Conservation (phyloP, 1,284 basidiomycete genomes). For the Tylopilus sp. region DNA sequence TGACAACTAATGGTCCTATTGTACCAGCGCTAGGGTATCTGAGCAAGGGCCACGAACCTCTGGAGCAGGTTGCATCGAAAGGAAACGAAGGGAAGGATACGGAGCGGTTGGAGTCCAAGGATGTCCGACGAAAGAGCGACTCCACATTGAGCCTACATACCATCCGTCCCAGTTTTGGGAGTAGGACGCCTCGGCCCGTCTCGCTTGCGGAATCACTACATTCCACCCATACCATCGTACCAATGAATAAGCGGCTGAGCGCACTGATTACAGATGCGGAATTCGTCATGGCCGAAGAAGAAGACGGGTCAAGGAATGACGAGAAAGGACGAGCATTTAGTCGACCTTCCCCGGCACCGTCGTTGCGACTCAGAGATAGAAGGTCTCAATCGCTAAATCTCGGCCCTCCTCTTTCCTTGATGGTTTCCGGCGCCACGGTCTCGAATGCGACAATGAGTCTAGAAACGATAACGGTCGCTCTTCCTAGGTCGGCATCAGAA, state of each 20-base stretch:
- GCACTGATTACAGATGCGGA: slow-evolving; percentile 63
- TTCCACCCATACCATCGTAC: slow-evolving; percentile 63
- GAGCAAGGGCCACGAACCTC: slow-evolving; percentile 29
- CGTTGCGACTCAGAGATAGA: slow-evolving; percentile 45
- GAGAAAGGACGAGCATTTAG: slow-evolving; percentile 29
- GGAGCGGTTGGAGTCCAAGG: slow-evolving; percentile 54
- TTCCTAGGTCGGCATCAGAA: slow-evolving; percentile 30
- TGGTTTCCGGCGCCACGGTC: slow-evolving; percentile 25
- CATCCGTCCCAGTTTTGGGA: slow-evolving; percentile 52
- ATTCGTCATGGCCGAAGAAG: slow-evolving; percentile 51
- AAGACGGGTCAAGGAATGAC: slow-evolving; percentile 38
- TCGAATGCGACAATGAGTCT: slow-evolving; percentile 33
- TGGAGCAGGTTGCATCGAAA: slow-evolving; percentile 20
- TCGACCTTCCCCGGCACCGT: slow-evolving; percentile 26
- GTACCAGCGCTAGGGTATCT: slow-evolving; percentile 36
- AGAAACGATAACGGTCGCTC: slow-evolving; percentile 31
- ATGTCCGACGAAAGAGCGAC: slow-evolving; percentile 70
- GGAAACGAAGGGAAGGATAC: slow-evolving; percentile 32
- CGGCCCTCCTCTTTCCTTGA: slow-evolving; percentile 33
- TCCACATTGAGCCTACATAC: slow-evolving; percentile 70
- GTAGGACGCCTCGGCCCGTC: slow-evolving; percentile 60
- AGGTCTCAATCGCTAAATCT: slow-evolving; percentile 62
- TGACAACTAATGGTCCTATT: slow-evolving; percentile 35
- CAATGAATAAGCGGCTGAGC: slow-evolving; percentile 60
- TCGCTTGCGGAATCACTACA: slow-evolving; percentile 72